Evolutionary conservation across 805 yeast genomes (phyloP).

Genomic region (Ogataea ganodermae): DNA sequence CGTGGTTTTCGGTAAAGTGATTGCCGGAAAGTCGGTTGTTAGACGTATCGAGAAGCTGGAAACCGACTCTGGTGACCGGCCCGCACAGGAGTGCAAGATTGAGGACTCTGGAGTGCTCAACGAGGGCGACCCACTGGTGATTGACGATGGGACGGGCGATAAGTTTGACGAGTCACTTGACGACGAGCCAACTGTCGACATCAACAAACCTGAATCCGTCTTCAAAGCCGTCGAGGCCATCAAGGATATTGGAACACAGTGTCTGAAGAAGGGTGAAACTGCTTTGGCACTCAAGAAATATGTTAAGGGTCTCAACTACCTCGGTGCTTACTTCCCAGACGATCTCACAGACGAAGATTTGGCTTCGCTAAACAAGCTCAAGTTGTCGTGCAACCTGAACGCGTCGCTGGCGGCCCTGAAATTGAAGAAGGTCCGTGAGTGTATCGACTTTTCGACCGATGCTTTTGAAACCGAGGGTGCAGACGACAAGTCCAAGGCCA

Average conservation of each 20-base stretch:
- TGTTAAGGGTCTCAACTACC: conserved; percentile 66
- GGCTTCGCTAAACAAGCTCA: conserved; percentile 51
- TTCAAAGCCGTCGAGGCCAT: conserved; percentile 62
- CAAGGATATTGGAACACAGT: conserved; percentile 76
- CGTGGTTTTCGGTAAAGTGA: conserved; percentile 91
- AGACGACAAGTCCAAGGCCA: conserved; percentile 71
- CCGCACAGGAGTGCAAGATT: conserved; percentile 68
- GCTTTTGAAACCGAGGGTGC: conserved; percentile 63
- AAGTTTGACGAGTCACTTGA: conserved; percentile 71
- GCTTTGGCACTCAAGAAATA: conserved; percentile 66
- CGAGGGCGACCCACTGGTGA: conserved; percentile 49
- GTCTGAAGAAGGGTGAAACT: conserved; percentile 65
- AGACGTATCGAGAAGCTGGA: conserved; percentile 73
- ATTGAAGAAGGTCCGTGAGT: conserved; percentile 52
- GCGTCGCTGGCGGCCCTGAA: conserved; percentile 75
- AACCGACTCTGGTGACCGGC: conserved; percentile 70
- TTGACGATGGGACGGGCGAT: conserved; percentile 85
- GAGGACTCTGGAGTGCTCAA: conserved; percentile 79
- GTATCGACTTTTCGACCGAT: conserved; percentile 59
- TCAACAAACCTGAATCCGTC: conserved; percentile 62
- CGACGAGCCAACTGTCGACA: conserved; percentile 69
- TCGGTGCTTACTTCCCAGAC: conserved; percentile 74
- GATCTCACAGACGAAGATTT: conserved; percentile 59
- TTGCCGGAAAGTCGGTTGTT: conserved; percentile 78
- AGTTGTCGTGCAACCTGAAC: conserved; percentile 67